Evolutionary conservation across 1,284 basidiomycete genomes (phyloP), one percentile per base, ranked within the genome.

Genomic region (Flammula alnicola): DNA sequence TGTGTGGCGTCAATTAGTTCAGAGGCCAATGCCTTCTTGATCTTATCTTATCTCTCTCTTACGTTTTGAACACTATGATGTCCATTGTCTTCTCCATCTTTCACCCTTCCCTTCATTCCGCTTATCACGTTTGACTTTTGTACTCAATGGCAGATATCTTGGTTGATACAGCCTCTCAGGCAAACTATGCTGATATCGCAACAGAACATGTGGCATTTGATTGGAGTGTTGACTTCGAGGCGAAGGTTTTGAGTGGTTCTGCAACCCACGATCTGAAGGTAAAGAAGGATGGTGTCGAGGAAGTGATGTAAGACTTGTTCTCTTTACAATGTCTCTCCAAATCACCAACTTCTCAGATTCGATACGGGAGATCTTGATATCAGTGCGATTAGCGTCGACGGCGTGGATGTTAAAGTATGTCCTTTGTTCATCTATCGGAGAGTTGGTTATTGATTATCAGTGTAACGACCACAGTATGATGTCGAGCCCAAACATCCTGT

Each of bases 181-280:
- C 91, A 29, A 95, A 95, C 72, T 93, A 91, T 70, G 65, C 73
- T 5, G 73, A 88, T 42, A 78, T 94, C 58, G 70, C 75, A 2
- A 85, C 88, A 1, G 76, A 79, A 36, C 84, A 93, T 66, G 72
- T 93, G 19, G 71, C 81, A 37, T 83, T 98, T 51, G 82, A 91
- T 58, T 98, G 95, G 95, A 70, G 63, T 1, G 75, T 98, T 57
- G 86, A 98, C 71, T 98, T 94, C 72, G 64, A 78, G 1, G 65
- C 73, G 7, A 73, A 85, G 61, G 71, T 80, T 49, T 81, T 98
- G 58, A 70, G 71, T n/a, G 95, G 95, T 1, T 79, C 78, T 20
- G 93, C 82, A 12, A 81, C 76, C 0, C 90, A 95, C 67, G 76
- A 74, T 17, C 67, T 97, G 38, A 66, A 72, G 29, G 79, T 86